These are phyloP conservation scores for Plasmodium malariae DNA, from an alignment of 169 alveolate genomes.

Conservation along the genomic window DNA sequence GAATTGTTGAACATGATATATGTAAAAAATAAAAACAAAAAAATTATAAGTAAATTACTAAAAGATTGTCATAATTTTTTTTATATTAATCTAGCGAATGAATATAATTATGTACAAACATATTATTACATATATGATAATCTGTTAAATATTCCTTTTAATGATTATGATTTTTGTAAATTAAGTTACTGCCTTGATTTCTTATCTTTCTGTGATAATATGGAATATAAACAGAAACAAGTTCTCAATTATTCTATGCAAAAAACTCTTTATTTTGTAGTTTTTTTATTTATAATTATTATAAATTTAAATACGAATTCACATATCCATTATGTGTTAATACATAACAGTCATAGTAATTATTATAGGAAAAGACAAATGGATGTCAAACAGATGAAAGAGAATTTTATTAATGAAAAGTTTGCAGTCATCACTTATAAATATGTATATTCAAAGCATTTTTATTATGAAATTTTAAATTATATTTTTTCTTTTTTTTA, in stretches of 20 bases:
- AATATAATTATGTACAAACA: conserved; percentile 48
- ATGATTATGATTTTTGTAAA: conserved; percentile 52
- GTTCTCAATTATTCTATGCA: conserved; percentile 32
- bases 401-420: conserved; percentile 33
- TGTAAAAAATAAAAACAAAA: conserved; percentile 59
- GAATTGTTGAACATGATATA: conserved; percentile 48
- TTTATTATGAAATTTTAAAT: conserved; percentile 33
- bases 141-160: conserved; percentile 44
- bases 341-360: conserved; percentile 35
- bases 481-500: conserved; percentile 59
- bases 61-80: conserved; percentile 31
- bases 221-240: conserved; percentile 51
- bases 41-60: conserved; percentile 11
- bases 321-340: conserved; percentile 29
- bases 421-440: conserved; percentile 53
- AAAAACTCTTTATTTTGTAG: conserved; percentile 25
- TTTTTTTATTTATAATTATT: conserved; percentile 25
- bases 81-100: conserved; percentile 22
- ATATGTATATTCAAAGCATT: conserved; percentile 45
- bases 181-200: conserved; percentile 43
- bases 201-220: conserved; percentile 35
- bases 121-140: conserved; percentile 55
- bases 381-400: conserved; percentile 16
- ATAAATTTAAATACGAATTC: conserved; percentile 40
- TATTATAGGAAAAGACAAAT: conserved; percentile 6